phyloP scores from a whole-genome alignment of 2,329 filamentous ascomycete species.

The Microdochium nivale region DNA sequence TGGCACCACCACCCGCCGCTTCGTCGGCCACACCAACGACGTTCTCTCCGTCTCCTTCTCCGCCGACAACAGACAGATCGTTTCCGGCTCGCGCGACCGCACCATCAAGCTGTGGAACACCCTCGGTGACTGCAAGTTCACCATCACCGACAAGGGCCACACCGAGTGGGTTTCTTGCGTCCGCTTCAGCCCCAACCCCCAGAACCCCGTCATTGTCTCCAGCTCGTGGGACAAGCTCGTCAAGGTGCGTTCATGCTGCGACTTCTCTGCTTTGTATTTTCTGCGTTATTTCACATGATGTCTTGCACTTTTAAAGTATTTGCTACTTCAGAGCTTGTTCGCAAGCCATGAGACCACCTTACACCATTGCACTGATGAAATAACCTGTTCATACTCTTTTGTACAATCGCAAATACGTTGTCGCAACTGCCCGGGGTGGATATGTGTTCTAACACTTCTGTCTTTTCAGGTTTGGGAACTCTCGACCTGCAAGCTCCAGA shows the following conservation, averaged over 20 bases:
- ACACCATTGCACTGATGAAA: slow-evolving; percentile 85
- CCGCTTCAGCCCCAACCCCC: slow-evolving; percentile 98
- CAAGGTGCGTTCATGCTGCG: slow-evolving; percentile 70
- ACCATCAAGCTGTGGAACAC: slow-evolving; percentile 99
- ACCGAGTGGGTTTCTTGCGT: slow-evolving; percentile 99
- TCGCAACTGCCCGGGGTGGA: neutral
- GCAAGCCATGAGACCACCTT: slow-evolving; percentile 93
- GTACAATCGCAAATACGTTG: neutral
- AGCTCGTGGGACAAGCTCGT: slow-evolving; percentile 99
- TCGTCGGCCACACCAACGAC: slow-evolving; percentile 99
- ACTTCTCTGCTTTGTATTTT: slow-evolving; percentile 81
- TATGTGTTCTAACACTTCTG: neutral
- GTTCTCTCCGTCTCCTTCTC: slow-evolving; percentile 99
- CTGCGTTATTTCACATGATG: slow-evolving; percentile 99
- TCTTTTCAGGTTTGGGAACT: slow-evolving; percentile 91
- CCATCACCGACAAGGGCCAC: slow-evolving; percentile 99
- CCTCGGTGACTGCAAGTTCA: slow-evolving; percentile 99
- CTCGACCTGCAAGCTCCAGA: slow-evolving; percentile 98
- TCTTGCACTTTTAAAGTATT: slow-evolving; percentile 90
- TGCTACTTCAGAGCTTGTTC: slow-evolving; percentile 99
- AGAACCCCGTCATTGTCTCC: slow-evolving; percentile 99
- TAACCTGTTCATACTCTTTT: slow-evolving; percentile 11
- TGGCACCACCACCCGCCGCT: slow-evolving; percentile 93
- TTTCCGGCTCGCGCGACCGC: slow-evolving; percentile 95
- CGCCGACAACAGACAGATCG: slow-evolving; percentile 99